Conservation (phyloP, 441 rosid genomes). For the Arabidopsis hybrid region DNA sequence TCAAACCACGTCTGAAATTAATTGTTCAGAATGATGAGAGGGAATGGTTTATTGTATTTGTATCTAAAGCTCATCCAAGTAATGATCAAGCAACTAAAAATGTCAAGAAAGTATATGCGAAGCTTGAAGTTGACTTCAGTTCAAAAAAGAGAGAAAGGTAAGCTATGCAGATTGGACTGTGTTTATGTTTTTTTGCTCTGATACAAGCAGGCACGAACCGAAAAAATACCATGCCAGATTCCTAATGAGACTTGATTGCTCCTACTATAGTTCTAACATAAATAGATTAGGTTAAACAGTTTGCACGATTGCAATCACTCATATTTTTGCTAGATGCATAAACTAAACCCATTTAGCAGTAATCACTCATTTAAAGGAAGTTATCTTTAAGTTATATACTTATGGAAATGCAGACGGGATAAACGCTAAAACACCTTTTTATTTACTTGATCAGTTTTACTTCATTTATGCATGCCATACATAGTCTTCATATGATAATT, state of each 20-base stretch:
- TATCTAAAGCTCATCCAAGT: constrained; percentile 90
- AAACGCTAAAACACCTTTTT: background rate
- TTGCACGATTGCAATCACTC: constrained; percentile 2
- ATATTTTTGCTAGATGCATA: constrained; percentile 17
- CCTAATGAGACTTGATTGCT: constrained; percentile 15
- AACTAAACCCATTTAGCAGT: constrained; percentile 23
- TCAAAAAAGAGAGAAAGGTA: constrained; percentile 97
- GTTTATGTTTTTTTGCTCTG: constrained; percentile 15
- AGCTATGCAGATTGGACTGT: constrained; percentile 31
- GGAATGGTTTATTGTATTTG: constrained; percentile 98
- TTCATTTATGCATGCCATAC: constrained; percentile 11
- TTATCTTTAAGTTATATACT: constrained; percentile 9
- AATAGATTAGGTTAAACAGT: background rate
- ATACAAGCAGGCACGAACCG: background rate
- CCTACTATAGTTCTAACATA: constrained; percentile 10
- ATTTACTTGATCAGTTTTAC: constrained; percentile 5
- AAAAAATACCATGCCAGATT: constrained; percentile 10
- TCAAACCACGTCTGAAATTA: constrained; percentile 91
- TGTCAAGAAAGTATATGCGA: constrained; percentile 91
- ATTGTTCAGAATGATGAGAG: constrained; percentile 95
- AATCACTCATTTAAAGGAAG: constrained; percentile 19
- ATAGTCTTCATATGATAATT: constrained; percentile 28
- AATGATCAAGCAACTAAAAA: constrained; percentile 89
- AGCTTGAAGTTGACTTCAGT: constrained; percentile 96
- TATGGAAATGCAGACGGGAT: constrained; percentile 3